phyloP scores from a whole-genome alignment of 352 stramenopile genomes.

The Phytophthora sansomeana region DNA sequence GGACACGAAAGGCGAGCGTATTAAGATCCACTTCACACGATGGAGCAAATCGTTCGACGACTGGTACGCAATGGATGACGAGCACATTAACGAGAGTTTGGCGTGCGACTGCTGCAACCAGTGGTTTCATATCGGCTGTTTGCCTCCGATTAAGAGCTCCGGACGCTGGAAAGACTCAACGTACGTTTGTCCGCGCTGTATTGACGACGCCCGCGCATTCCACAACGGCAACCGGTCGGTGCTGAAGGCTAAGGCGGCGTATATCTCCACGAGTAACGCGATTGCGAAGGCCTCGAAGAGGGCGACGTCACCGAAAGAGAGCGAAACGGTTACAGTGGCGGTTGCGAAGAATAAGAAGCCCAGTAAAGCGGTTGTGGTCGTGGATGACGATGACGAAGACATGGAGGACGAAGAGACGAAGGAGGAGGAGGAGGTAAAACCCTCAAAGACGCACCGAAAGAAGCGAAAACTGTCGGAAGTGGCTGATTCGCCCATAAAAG shows the following conservation, averaged over 20 bases:
- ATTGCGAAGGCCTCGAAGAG: constrained; percentile 40
- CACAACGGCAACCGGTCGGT: constrained; percentile 67
- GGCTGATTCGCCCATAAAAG: constrained; percentile 29
- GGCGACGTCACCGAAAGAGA: constrained; percentile 31
- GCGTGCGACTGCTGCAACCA: constrained; percentile 90
- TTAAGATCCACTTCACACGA: constrained; percentile 89
- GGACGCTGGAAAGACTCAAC: constrained; percentile 87
- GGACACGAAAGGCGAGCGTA: constrained; percentile 70
- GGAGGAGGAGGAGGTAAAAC: constrained; percentile 16
- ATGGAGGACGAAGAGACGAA: constrained; percentile 35
- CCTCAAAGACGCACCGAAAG: constrained; percentile 16
- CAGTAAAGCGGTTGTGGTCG: constrained; percentile 39
- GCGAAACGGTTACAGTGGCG: constrained; percentile 21
- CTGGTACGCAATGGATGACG: constrained; percentile 91
- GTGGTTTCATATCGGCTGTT: constrained; percentile 89
- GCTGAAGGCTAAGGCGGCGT: constrained; percentile 56
- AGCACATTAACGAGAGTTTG: constrained; percentile 90
- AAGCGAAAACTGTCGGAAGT: constrained; percentile 56
- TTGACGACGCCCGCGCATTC: constrained; percentile 77
- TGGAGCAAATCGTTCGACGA: constrained; percentile 91
- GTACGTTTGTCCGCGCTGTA: constrained; percentile 85
- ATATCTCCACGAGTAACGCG: constrained; percentile 40
- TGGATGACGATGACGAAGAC: constrained; percentile 43
- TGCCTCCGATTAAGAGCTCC: constrained; percentile 87
- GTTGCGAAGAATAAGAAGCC: constrained; percentile 40